Base-by-base conservation (phyloP, 2,329 filamentous ascomycete species). In the Colletotrichum tanaceti region DNA sequence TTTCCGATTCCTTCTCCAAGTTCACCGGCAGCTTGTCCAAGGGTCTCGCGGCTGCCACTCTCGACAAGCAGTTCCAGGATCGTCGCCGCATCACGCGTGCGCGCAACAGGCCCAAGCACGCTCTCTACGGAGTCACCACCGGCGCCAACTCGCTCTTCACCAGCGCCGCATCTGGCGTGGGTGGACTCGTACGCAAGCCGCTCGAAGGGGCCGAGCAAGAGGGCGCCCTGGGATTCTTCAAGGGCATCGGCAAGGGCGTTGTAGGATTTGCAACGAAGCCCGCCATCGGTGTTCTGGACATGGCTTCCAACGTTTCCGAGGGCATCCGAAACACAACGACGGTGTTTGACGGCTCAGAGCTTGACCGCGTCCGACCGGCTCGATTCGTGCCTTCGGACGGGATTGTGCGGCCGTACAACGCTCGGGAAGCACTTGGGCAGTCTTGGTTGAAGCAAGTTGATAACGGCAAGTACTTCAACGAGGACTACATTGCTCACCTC, bases 391-490 rank as follows among this genome's bases (percentile, higher is more conserved):
- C 93, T 18, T 89, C 90, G 49, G 95, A 99, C 77, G 96, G 96
- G 47, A 93, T 99, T 69, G 94, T 99, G 41, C 91, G 95, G 3
- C 94, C 96, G 0, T 99, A 97, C 84, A 94, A 91, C 64, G 93
- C 97, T 77, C 93, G 96, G 54, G 96, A 99, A 83, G 94, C 96
- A 0, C 89, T 99, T 3, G 96, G 96, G 0, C 96, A 99, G 79
- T 98, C 93, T 84, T 99, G 96, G 97, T 90, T 99, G 72, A 99
- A 99, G 85, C 97, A 97, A 68, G 90, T 97, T 13, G 96, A 99
- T 80, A 96, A 98, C 72, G 96, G 96, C 70, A 96, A 94, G 79
- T 98, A 95, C 84, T 99, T 99, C 87, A 91, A 97, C 81, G 96
- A 99, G 80, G 88, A 93, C 77, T 99, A 99, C 82, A 96, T 99